These are phyloP conservation scores for Annulohypoxylon bovei DNA, from an alignment of 495 filamentous ascomycete species.

Conservation along the genomic window DNA sequence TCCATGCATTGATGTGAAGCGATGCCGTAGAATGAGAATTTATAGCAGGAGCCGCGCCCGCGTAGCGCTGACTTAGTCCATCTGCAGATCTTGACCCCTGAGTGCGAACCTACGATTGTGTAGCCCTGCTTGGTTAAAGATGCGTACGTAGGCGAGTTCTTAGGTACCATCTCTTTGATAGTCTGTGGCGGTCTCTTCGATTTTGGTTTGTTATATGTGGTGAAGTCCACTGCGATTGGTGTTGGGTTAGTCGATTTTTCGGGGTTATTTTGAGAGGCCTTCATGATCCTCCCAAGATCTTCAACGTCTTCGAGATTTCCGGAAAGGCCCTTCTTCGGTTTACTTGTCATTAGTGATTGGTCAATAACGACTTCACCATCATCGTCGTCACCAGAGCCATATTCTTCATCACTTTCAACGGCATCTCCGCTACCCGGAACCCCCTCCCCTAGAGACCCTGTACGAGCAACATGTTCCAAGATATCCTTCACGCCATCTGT, in stretches of 20 bases:
- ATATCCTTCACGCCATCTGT: slow-evolving; percentile 75
- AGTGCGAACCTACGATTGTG: slow-evolving; percentile 92
- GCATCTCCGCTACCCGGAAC: slow-evolving; percentile 83
- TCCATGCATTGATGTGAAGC: slow-evolving; percentile 97
- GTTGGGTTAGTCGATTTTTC: slow-evolving; percentile 47
- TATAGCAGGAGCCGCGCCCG: slow-evolving; percentile 95
- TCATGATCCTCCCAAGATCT: slow-evolving; percentile 76
- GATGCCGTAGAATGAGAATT: slow-evolving; percentile 96
- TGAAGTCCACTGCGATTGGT: slow-evolving; percentile 87
- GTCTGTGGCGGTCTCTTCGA: slow-evolving; percentile 55
- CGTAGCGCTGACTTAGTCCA: slow-evolving; percentile 99
- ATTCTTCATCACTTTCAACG: slow-evolving; percentile 83
- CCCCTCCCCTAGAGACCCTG: slow-evolving; percentile 78
- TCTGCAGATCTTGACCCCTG: slow-evolving; percentile 95
- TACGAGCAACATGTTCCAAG: slow-evolving; percentile 67
- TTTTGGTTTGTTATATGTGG: slow-evolving; percentile 66
- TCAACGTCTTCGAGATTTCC: slow-evolving; percentile 79
- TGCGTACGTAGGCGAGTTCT: slow-evolving; percentile 84
- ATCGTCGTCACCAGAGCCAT: slow-evolving; percentile 62
- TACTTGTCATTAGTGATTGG: slow-evolving; percentile 46
- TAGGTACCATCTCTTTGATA: slow-evolving; percentile 92
- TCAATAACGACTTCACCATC: slow-evolving; percentile 67
- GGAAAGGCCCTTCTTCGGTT: slow-evolving; percentile 49
- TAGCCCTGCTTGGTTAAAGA: slow-evolving; percentile 96
- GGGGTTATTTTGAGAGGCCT: slow-evolving; percentile 53